Conservation (phyloP, 2,329 filamentous ascomycete genomes). For the Pseudogymnoascus sp. region DNA sequence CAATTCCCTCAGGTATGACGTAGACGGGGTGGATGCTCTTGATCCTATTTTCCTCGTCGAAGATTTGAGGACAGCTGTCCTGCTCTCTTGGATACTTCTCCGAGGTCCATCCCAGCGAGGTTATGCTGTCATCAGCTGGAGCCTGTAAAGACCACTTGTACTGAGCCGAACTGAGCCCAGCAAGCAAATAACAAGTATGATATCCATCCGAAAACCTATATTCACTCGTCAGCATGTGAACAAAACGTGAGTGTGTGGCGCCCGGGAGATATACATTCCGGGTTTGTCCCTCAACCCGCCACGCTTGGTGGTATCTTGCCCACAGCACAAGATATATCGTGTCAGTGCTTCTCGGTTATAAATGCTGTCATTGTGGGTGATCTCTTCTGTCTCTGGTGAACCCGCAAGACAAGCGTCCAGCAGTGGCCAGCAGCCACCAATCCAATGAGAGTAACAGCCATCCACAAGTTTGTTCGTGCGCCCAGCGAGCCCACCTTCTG, state of each 20-base stretch:
- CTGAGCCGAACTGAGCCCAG: slow-evolving; percentile 75
- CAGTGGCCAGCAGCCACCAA: slow-evolving; percentile 88
- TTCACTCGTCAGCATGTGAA: slow-evolving; percentile 10
- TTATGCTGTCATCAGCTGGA: slow-evolving; percentile 21
- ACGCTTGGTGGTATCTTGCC: slow-evolving; percentile 60
- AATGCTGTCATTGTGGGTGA: slow-evolving; percentile 37
- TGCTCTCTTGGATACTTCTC: slow-evolving; percentile 32
- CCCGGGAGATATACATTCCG: slow-evolving; percentile 51
- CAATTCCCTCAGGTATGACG: slow-evolving; percentile 59
- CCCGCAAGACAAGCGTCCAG: slow-evolving; percentile 67
- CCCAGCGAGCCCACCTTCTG: slow-evolving; percentile 86
- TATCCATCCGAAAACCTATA: slow-evolving; percentile 71
- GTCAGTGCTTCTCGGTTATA: slow-evolving; percentile 80
- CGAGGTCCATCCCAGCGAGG: slow-evolving; percentile 32
- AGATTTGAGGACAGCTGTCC: slow-evolving; percentile 48
- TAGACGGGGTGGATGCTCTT: slow-evolving; percentile 72
- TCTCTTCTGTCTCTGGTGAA: slow-evolving; percentile 13
- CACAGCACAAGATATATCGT: slow-evolving; percentile 83
- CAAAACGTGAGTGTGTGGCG: slow-evolving; percentile 10
- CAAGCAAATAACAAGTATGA: slow-evolving; percentile 85
- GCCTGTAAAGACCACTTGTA: slow-evolving; percentile 48
- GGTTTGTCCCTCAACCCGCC: slow-evolving; percentile 93
- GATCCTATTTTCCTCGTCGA: slow-evolving; percentile 63
- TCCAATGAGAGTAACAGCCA: slow-evolving; percentile 97
- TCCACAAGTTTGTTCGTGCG: slow-evolving; percentile 97